phyloP scores from a whole-genome alignment of 805 yeast genomes.

The Teunomyces stri region DNA sequence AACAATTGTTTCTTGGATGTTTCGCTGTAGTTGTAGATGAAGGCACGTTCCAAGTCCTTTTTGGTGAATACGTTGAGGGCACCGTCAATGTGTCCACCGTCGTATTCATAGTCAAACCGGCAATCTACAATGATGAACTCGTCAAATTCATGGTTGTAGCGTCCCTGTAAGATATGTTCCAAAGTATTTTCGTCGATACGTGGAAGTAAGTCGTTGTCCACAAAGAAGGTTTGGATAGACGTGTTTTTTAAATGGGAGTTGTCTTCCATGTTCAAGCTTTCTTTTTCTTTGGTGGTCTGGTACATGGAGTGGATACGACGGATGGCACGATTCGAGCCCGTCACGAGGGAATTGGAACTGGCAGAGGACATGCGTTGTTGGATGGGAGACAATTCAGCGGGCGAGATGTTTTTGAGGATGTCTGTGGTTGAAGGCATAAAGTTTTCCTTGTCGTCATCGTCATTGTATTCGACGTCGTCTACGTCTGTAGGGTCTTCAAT shows the following conservation, averaged over 20 bases:
- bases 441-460: conserved; percentile 8
- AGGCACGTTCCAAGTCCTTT: conserved; percentile 59
- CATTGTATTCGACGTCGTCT: conserved; percentile 12
- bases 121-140: conserved; percentile 73
- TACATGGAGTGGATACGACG: conserved; percentile 71
- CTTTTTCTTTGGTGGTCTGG: conserved; percentile 43
- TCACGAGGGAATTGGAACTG: not conserved
- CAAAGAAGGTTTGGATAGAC: conserved; percentile 26
- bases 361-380: not conserved
- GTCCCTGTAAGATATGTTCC: conserved; percentile 57
- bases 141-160: conserved; percentile 48
- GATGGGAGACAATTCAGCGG: conserved; percentile 4
- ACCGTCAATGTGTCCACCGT: conserved; percentile 87
- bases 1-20: conserved; percentile 44
- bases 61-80: conserved; percentile 78
- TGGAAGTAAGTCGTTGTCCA: conserved; percentile 60
- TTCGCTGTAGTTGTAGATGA: conserved; percentile 27
- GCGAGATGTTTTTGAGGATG: conserved; percentile 8
- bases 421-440: conserved; percentile 10
- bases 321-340: conserved; percentile 26
- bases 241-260: conserved; percentile 32
- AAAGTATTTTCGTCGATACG: conserved; percentile 61
- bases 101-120: conserved; percentile 86
- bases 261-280: conserved; percentile 22
- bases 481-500: conserved; percentile 4